Conservation (phyloP, 1,284 basidiomycete genomes). For the Fomes fomentarius region DNA sequence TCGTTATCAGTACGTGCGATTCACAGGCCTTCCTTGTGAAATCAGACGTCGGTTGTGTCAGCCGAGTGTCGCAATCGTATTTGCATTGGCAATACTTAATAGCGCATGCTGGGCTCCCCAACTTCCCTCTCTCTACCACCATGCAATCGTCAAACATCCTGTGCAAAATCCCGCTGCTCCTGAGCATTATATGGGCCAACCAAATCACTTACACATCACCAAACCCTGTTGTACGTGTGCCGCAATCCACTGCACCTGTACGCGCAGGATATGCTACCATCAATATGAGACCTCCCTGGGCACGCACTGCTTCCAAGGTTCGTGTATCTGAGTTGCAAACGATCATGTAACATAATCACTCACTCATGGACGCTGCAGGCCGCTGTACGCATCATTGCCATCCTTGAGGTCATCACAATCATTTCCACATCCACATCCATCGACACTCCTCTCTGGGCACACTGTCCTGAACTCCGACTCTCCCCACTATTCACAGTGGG, state of each 20-base stretch:
- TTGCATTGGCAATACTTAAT: too few relatives aligned
- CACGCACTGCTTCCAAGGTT: constrained; percentile 6
- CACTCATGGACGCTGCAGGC: neutral
- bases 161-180: constrained; percentile 12
- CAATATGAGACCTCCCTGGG: constrained; percentile 2
- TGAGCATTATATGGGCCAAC: constrained; percentile 11
- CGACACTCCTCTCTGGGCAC: too few relatives aligned
- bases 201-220: constrained; percentile 11
- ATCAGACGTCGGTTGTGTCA: too few relatives aligned
- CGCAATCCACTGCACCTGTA: neutral
- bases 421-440: too few relatives aligned
- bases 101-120: neutral
- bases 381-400: constrained; percentile 1
- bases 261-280: neutral
- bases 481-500: constrained; percentile 10
- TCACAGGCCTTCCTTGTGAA: too few relatives aligned
- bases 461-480: constrained; percentile 2
- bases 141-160: neutral
- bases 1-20: too few relatives aligned
- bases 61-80: too few relatives aligned
- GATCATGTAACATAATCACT: neutral
- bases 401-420: constrained; percentile 2
- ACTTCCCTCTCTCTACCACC: neutral
- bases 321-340: neutral
- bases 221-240: neutral